phyloP scores from a whole-genome alignment of 805 yeast genomes.

The Blastobotrys americana region DNA sequence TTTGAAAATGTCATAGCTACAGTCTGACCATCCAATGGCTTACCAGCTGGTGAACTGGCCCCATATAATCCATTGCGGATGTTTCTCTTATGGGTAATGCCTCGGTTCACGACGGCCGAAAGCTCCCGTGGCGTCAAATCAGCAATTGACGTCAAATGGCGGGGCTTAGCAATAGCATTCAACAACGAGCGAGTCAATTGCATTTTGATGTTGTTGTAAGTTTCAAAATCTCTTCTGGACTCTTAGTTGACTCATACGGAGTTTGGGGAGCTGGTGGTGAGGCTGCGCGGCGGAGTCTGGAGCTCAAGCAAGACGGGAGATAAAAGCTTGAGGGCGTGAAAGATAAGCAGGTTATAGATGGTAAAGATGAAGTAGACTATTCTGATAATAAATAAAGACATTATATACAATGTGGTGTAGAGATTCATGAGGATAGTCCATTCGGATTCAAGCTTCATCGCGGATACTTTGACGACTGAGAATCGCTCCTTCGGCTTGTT shows the following conservation, averaged over 20 bases:
- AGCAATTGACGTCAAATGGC: conserved; percentile 78
- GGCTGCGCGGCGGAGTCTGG: no score
- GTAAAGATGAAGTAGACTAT: no score
- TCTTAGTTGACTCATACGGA: no score
- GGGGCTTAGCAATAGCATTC: conserved; percentile 27
- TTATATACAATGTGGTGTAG: no score
- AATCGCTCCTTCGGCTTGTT: neutral
- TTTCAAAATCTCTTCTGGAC: neutral
- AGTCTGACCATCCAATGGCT: conserved; percentile 67
- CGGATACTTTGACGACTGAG: no score
- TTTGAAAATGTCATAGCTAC: conserved; percentile 81
- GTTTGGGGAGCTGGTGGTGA: no score
- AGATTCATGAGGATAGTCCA: no score
- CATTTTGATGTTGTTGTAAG: neutral
- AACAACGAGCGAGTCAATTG: neutral
- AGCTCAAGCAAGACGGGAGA: no score
- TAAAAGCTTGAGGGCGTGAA: no score
- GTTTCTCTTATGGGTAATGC: conserved; percentile 55
- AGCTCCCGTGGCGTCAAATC: conserved; percentile 73
- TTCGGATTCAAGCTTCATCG: no score
- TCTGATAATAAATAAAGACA: no score
- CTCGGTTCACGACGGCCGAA: conserved; percentile 61
- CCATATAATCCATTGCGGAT: conserved; percentile 46
- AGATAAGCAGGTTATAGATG: no score
- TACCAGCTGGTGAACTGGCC: conserved; percentile 35